Percentiles rank a stretch among this genome's conserved stretches.
phyloP scores from a whole-genome alignment of 768 basidiomycete species.

The Pleurotus pulmonarius region DNA sequence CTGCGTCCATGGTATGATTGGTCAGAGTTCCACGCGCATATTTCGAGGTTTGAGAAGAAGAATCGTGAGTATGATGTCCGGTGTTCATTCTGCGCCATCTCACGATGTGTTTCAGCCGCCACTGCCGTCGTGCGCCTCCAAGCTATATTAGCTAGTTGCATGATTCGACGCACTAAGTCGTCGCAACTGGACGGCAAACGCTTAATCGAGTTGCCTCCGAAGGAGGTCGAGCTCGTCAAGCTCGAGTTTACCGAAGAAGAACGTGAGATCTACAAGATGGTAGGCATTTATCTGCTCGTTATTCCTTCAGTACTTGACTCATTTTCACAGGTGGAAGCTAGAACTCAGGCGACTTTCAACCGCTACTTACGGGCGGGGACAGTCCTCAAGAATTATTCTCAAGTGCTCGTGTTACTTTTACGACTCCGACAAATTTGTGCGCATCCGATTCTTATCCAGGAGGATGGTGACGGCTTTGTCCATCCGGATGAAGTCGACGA shows the following conservation, averaged over 20 bases:
- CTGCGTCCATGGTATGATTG: conserved; percentile 48
- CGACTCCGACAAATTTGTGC: conserved; percentile 67
- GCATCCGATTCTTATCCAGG: conserved; percentile 65
- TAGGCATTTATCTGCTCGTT: conserved; percentile 11
- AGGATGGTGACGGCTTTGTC: conserved; percentile 45
- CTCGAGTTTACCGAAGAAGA: conserved; percentile 62
- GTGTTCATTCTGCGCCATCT: neutral
- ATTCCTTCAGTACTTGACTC: too few species aligned
- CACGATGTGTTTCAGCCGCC: conserved; percentile 26
- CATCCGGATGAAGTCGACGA: conserved; percentile 30
- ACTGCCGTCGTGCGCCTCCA: conserved; percentile 59
- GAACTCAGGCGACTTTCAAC: conserved; percentile 61
- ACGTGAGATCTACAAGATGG: conserved; percentile 58
- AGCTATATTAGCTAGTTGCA: conserved; percentile 47
- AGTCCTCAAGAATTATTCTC: conserved; percentile 64
- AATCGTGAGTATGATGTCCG: conserved; percentile 32
- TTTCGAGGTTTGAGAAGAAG: conserved; percentile 43
- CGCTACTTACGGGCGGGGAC: conserved; percentile 57
- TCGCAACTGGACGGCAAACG: conserved; percentile 61
- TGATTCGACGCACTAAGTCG: conserved; percentile 63
- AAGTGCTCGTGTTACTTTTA: conserved; percentile 45
- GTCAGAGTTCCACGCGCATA: conserved; percentile 32
- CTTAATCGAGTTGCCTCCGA: conserved; percentile 62
- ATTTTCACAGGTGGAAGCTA: conserved; percentile 40
- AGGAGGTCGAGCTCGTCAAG: conserved; percentile 44